These are phyloP conservation scores for Flaveria floridana DNA, from an alignment of 140 eudicot species.

Conservation along the genomic window DNA sequence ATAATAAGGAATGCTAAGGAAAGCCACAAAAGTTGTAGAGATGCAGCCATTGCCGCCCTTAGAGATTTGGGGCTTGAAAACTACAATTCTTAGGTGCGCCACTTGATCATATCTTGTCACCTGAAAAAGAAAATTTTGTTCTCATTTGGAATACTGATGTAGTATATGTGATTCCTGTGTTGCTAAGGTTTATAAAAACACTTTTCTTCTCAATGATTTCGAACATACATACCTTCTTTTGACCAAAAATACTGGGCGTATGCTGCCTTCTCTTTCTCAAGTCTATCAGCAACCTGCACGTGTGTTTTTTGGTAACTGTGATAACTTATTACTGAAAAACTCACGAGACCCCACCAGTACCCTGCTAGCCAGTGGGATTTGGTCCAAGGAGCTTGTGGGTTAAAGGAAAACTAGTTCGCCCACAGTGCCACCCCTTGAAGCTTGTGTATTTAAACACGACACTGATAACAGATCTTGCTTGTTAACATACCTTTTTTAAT, in stretches of 20 bases:
- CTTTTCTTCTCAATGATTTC: neutral
- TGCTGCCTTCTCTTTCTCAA: constrained; percentile 67
- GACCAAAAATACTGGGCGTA: constrained; percentile 53
- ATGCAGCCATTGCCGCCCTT: constrained; percentile 85
- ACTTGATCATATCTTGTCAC: neutral
- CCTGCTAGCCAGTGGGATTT: neutral
- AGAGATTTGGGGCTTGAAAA: constrained; percentile 90
- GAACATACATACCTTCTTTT: constrained; percentile 26
- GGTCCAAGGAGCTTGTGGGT: neutral
- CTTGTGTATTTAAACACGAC: neutral
- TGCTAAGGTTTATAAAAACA: neutral
- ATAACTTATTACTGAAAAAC: neutral
- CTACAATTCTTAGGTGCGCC: constrained; percentile 52
- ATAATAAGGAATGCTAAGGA: constrained; percentile 68
- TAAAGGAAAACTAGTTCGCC: neutral
- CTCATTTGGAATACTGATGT: neutral
- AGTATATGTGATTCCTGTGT: constrained; percentile 2
- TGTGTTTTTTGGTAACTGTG: neutral
- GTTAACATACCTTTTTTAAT: constrained; percentile 50
- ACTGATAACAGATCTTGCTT: neutral
- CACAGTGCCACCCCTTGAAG: neutral
- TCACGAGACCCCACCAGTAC: neutral
- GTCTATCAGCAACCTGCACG: constrained; percentile 66
- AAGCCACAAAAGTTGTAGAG: constrained; percentile 70
- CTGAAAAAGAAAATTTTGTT: neutral